Evolutionary conservation across 352 stramenopile genomes (phyloP).

Genomic region (Globisporangium spinosum): DNA sequence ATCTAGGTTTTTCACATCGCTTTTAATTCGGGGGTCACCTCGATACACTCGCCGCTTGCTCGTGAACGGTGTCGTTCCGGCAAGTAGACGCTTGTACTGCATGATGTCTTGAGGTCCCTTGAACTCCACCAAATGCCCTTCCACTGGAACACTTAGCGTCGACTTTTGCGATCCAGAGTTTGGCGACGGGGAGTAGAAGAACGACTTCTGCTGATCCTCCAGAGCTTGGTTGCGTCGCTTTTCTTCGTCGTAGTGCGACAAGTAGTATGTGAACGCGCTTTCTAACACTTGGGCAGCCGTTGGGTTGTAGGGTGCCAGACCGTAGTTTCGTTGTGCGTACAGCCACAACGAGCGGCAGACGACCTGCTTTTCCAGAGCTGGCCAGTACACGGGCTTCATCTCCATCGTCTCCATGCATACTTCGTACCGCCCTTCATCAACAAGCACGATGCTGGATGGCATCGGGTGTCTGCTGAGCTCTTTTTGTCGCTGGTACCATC

Average conservation of each 20-base stretch:
- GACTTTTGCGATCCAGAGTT: slow-evolving; percentile 34
- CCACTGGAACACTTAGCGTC: slow-evolving; percentile 63
- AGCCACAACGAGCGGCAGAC: slow-evolving; percentile 76
- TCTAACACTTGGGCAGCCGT: slow-evolving; percentile 47
- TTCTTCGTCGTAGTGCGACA: slow-evolving; percentile 64
- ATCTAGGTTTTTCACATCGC: slow-evolving; percentile 47
- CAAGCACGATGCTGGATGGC: slow-evolving; percentile 57
- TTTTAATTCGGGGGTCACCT: slow-evolving; percentile 65
- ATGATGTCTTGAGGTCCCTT: slow-evolving; percentile 76
- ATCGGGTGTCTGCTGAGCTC: slow-evolving; percentile 30
- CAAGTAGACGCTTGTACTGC: slow-evolving; percentile 76
- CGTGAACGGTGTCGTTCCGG: slow-evolving; percentile 75
- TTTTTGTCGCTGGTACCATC: slow-evolving; percentile 63
- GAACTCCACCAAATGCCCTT: slow-evolving; percentile 80
- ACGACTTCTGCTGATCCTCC: slow-evolving; percentile 40
- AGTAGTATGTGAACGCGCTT: slow-evolving; percentile 69
- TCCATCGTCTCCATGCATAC: slow-evolving; percentile 73
- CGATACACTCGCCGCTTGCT: slow-evolving; percentile 78
- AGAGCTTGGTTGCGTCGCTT: slow-evolving; percentile 48
- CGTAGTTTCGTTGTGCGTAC: slow-evolving; percentile 80
- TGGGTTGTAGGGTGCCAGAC: slow-evolving; percentile 69
- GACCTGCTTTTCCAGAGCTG: slow-evolving; percentile 55
- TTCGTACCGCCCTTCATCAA: slow-evolving; percentile 81
- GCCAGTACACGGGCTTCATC: slow-evolving; percentile 84
- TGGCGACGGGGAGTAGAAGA: slow-evolving; percentile 37